Evolutionary conservation across 768 basidiomycete species (phyloP).

Genomic region (Candolleomyces aberdarensis): DNA sequence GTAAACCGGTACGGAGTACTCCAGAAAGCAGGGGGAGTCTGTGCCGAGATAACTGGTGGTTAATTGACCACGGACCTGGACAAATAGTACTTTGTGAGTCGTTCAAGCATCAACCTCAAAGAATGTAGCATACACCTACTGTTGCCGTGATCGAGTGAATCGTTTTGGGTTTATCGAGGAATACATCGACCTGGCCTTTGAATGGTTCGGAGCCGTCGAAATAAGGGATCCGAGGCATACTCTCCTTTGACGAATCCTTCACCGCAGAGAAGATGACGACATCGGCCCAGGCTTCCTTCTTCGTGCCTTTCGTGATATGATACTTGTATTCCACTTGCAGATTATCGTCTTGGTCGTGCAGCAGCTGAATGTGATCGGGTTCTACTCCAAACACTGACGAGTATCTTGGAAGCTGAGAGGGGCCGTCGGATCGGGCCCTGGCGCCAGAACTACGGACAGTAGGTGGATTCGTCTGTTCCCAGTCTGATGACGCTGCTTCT

Average conservation of each 20-base stretch:
- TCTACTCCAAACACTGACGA: not conserved
- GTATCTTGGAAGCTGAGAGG: not conserved
- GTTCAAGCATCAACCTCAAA: not conserved
- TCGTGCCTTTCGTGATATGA: not conserved
- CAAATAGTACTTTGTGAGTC: not conserved
- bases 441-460: not conserved
- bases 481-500: not conserved
- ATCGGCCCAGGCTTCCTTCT: not conserved
- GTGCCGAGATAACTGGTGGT: not conserved
- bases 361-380: not conserved
- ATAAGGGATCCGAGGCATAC: not conserved
- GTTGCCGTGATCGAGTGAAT: not conserved
- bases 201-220: not conserved
- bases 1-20: not conserved
- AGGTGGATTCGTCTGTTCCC: not conserved
- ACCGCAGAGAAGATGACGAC: not conserved
- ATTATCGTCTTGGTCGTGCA: not conserved
- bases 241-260: not conserved
- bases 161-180: not conserved
- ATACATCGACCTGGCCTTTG: not conserved
- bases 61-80: not conserved
- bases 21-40: not conserved
- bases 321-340: not conserved
- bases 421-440: not conserved
- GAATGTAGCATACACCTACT: not conserved